Evolutionary conservation across 345 rosid genomes (phyloP).

Genomic region (Excoecaria cochinchinensis): DNA sequence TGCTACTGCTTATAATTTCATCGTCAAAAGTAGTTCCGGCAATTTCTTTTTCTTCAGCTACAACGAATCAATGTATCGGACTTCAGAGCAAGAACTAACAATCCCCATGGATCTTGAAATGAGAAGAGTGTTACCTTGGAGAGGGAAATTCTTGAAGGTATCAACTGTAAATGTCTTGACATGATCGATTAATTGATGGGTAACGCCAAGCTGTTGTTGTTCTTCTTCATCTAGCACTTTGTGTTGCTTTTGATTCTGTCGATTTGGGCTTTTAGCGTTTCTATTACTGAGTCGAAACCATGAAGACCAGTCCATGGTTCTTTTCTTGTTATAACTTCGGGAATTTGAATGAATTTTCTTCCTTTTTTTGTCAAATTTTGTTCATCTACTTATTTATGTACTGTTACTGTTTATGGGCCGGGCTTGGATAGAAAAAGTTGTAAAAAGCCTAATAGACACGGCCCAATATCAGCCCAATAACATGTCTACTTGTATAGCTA

Average conservation of each 20-base stretch:
- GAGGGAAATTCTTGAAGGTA: conserved; percentile 70
- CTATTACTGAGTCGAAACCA: conserved; percentile 52
- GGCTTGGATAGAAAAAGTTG: no score
- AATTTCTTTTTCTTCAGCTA: conserved; percentile 39
- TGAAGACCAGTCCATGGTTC: conserved; percentile 47
- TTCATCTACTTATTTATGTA: not conserved
- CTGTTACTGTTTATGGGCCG: not conserved
- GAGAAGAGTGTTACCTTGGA: conserved; percentile 39
- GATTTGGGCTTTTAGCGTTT: conserved; percentile 21
- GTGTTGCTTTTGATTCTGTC: conserved; percentile 15
- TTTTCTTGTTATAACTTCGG: not conserved
- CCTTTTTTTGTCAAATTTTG: not conserved
- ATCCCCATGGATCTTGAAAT: not conserved
- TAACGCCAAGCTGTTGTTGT: conserved; percentile 45
- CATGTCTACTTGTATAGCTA: no score
- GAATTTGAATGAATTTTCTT: not conserved
- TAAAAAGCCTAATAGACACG: no score
- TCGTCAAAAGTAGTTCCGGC: conserved; percentile 26
- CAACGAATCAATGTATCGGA: conserved; percentile 9
- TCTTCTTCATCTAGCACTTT: not conserved
- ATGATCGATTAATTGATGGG: conserved; percentile 54
- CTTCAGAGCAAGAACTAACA: not conserved
- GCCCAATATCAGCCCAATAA: no score
- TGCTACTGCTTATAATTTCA: conserved; percentile 20
- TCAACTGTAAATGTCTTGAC: conserved; percentile 66